Evolutionary conservation across 129 eudicot species (phyloP).

Genomic region (Escallonia rubra): DNA sequence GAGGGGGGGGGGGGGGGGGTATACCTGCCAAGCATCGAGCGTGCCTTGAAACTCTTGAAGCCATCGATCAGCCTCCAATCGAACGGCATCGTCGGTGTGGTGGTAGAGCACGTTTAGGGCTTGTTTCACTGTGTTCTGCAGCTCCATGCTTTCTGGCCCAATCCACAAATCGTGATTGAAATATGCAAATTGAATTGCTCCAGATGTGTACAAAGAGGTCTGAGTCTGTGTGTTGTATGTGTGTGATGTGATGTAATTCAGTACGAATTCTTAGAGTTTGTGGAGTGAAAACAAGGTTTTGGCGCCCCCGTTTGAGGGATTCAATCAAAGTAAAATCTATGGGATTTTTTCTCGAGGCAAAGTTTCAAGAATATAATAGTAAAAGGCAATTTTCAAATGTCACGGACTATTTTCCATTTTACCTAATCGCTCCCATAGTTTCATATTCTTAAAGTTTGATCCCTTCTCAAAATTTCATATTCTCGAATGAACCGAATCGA

Average conservation of each 20-base stretch:
- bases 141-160: slow-evolving; percentile 43
- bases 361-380: no score
- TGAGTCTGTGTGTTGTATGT: neutral
- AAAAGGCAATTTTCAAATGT: no score
- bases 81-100: slow-evolving; percentile 90
- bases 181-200: neutral
- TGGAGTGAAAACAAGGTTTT: slow-evolving; percentile 13
- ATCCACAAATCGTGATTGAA: neutral
- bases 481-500: no score
- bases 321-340: neutral
- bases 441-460: no score
- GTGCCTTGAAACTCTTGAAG: slow-evolving; percentile 96
- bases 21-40: slow-evolving; percentile 99
- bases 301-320: slow-evolving; percentile 24
- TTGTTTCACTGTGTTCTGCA: slow-evolving; percentile 87
- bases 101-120: slow-evolving; percentile 98
- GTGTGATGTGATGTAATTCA: neutral
- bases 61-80: slow-evolving; percentile 99
- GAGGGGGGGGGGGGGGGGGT: no score
- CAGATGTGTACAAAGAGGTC: neutral
- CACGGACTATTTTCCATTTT: no score
- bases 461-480: no score
- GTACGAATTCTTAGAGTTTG: neutral
- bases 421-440: no score
- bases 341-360: no score